phyloP scores from a whole-genome alignment of 2,329 filamentous ascomycete genomes.

The Clathrospora elynae region DNA sequence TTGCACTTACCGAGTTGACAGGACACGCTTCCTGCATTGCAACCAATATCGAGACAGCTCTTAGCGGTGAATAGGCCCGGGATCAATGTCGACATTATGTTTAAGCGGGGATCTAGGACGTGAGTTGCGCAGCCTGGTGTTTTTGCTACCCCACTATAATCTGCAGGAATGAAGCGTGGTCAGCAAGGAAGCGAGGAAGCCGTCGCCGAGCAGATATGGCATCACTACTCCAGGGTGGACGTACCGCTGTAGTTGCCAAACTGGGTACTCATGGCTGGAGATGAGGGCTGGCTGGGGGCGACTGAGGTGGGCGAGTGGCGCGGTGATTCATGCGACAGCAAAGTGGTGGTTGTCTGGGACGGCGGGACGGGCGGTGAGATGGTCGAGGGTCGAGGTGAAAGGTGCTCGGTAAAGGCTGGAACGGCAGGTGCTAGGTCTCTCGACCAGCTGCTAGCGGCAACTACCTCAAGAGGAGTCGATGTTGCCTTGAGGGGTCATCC shows the following conservation, averaged over 20 bases:
- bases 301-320: slow-evolving; percentile 22
- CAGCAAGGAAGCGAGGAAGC: slow-evolving; percentile 17
- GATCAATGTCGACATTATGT: slow-evolving; percentile 39
- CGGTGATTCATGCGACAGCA: slow-evolving; percentile 23
- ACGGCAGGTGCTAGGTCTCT: slow-evolving; percentile 9
- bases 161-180: slow-evolving; percentile 29
- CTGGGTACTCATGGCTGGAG: slow-evolving; percentile 35
- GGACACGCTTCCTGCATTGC: slow-evolving; percentile 47
- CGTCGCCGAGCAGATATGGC: slow-evolving; percentile 26
- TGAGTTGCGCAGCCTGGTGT: slow-evolving; percentile 44
- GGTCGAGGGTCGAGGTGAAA: slow-evolving; percentile 2
- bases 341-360: slow-evolving; percentile 12
- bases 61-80: slow-evolving; percentile 45
- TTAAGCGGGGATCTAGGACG: slow-evolving; percentile 46
- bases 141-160: slow-evolving; percentile 47
- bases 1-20: slow-evolving; percentile 47
- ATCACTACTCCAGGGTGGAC: slow-evolving; percentile 17
- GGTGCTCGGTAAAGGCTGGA: slow-evolving; percentile 2
- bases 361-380: slow-evolving; percentile 18
- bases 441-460: slow-evolving; percentile 15
- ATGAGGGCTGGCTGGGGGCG: slow-evolving; percentile 17
- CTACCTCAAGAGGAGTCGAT: too few relatives aligned
- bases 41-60: slow-evolving; percentile 48
- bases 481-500: slow-evolving; percentile 3
- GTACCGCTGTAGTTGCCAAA: slow-evolving; percentile 44